Evolutionary conservation across 116 monocot genomes (phyloP), one percentile per base, ranked within the genome.

Genomic region (Zostera marina): DNA sequence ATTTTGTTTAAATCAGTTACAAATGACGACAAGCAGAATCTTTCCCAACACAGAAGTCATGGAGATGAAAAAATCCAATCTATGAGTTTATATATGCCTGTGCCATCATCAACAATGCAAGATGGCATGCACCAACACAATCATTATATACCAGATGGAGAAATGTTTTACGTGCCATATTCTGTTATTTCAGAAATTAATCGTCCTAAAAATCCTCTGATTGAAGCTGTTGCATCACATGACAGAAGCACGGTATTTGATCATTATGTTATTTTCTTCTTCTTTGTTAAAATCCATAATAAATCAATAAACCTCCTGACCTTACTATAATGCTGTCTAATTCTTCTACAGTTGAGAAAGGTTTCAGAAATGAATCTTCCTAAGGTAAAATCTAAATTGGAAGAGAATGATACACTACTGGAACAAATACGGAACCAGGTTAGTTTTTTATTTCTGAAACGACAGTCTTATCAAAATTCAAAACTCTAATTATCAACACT

Each of bases 351-450:
- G 96, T 66, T 96, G 82, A 77, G 96, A 61, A 88, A 82, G 71
- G 80, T 96, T 44, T 80, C 89, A 49, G 85, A 85, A 58, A 61
- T 82, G 47, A 77, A 72, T 53, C 68, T 8, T 44, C 45, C 75
- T 62, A 62, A 66, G 17, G 52, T 62, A 9, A 73, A 67, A 63
- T 69, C 77, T 55, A 72, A 85, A 47, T 61, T 22, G 32, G 89
- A 82, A 45, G 89, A 82, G 52, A 96, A 65, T 56, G 70, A 89
- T 60, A 47, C 69, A 41, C 74, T 96, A 20, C 75, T 96, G 44
- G 94, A 96, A 60, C 89, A 89, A 64, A 96, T 96, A 74, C 73
- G 73, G 65, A 85, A 77, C 42, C 85, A 85, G 85, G 94, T 96
- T 14, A 45, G 52, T 61, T 55, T 52, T 59, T 60, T n/a, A n/a